Evolutionary conservation across 495 filamentous ascomycete genomes (phyloP).

Genomic region (Aspergillus heteromorphus): DNA sequence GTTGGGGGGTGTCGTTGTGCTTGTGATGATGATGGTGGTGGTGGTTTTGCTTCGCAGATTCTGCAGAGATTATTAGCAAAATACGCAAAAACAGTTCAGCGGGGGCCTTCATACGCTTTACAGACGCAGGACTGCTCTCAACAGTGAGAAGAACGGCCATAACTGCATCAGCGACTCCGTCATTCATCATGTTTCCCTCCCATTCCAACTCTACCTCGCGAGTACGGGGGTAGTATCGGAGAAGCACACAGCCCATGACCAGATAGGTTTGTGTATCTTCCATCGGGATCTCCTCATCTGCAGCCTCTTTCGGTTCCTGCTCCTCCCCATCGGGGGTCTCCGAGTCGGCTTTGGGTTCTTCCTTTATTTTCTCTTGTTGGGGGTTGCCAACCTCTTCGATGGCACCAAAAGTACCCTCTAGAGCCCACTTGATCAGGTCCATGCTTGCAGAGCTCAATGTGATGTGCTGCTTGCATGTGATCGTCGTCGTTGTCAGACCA

Average conservation of each 20-base stretch:
- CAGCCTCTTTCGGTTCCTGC: conserved; percentile 34
- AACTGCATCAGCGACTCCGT: conserved; percentile 92
- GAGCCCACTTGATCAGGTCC: conserved; percentile 86
- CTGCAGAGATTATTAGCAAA: conserved; percentile 22
- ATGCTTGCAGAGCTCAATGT: conserved; percentile 82
- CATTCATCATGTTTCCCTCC: conserved; percentile 97
- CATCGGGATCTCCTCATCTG: conserved; percentile 47
- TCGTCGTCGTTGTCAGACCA: conserved; percentile 86
- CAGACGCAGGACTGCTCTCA: conserved; percentile 89
- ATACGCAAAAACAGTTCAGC: neutral
- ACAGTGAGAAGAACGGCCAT: conserved; percentile 84
- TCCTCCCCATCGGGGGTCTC: conserved; percentile 27
- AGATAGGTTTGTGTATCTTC: conserved; percentile 52
- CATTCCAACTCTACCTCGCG: conserved; percentile 88
- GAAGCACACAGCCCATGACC: conserved; percentile 85
- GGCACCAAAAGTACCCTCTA: conserved; percentile 88
- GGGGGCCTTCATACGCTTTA: conserved; percentile 65
- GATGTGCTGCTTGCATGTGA: conserved; percentile 83
- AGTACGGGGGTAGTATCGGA: conserved; percentile 57
- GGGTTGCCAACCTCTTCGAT: conserved; percentile 60
- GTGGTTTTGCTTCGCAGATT: conserved; percentile 51
- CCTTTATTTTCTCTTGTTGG: conserved; percentile 33
- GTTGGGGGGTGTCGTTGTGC: conserved; percentile 23
- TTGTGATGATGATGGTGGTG: conserved; percentile 53
- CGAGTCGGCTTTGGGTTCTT: conserved; percentile 7